Evolutionary conservation across 805 yeast species (phyloP).

Genomic region (Dipodascus albidus): DNA sequence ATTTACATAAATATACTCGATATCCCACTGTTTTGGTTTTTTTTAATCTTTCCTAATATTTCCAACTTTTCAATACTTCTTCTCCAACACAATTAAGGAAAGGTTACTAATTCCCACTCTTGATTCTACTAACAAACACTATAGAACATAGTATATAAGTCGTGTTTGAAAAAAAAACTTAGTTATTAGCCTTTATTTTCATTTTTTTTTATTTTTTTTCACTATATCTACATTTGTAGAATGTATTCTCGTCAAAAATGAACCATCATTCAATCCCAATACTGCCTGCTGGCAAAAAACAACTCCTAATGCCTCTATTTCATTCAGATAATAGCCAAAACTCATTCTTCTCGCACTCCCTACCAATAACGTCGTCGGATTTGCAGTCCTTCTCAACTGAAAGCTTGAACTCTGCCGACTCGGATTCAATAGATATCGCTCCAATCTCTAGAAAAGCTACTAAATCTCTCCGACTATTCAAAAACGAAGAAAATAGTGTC

Average conservation of each 20-base stretch:
- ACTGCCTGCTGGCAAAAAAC: background rate
- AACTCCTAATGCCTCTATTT: background rate
- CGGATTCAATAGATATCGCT: background rate
- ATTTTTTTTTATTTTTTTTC: too few species aligned
- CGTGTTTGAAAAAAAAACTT: background rate
- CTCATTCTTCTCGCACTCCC: background rate
- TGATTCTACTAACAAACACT: too few species aligned
- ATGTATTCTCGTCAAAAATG: background rate
- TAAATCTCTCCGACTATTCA: conserved; percentile 27
- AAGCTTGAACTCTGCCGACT: background rate
- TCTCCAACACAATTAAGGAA: too few species aligned
- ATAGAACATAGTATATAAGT: too few species aligned
- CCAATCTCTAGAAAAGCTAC: conserved; percentile 28
- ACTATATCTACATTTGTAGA: background rate
- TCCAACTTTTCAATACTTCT: background rate
- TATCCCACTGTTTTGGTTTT: background rate
- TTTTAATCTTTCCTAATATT: too few species aligned
- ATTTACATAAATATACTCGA: background rate
- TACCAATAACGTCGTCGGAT: background rate
- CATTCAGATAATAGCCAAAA: background rate
- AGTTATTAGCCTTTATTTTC: background rate
- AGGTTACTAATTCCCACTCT: too few species aligned
- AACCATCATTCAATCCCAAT: too few species aligned
- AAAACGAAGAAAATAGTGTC: conserved; percentile 16
- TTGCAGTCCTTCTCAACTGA: background rate